phyloP scores from a whole-genome alignment of 2,329 filamentous ascomycete species.

The Ophiosphaerella narmari region DNA sequence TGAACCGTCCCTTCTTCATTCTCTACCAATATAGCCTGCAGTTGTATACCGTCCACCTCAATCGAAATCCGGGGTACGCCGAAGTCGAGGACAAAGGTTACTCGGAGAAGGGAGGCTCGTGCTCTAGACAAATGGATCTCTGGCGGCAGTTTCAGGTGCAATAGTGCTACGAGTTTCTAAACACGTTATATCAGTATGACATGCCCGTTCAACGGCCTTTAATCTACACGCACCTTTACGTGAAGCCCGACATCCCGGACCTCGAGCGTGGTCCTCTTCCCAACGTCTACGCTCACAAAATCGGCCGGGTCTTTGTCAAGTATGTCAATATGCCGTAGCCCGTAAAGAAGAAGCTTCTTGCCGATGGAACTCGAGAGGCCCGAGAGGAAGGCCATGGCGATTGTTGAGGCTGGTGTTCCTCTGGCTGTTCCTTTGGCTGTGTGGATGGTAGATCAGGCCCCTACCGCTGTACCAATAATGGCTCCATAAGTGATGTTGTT shows the following conservation, averaged over 20 bases:
- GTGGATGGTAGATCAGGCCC: conserved; percentile 30
- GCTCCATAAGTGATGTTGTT: conserved; percentile 33
- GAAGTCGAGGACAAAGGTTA: conserved; percentile 87
- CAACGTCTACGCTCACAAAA: conserved; percentile 82
- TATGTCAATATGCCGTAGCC: conserved; percentile 79
- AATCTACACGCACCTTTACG: conserved; percentile 64
- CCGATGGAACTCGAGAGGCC: conserved; percentile 78
- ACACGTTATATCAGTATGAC: conserved; percentile 9
- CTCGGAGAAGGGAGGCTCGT: conserved; percentile 72
- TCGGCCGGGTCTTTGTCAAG: conserved; percentile 87
- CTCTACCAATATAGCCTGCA: conserved; percentile 55
- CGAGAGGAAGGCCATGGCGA: conserved; percentile 65
- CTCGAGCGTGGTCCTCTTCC: conserved; percentile 80
- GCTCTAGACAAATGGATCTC: conserved; percentile 74
- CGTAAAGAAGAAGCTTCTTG: conserved; percentile 87
- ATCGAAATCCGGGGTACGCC: conserved; percentile 82
- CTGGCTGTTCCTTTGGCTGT: conserved; percentile 16
- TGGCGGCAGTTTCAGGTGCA: conserved; percentile 69
- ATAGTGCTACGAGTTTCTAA: conserved; percentile 78
- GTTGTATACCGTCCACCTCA: conserved; percentile 79
- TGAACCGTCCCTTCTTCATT: conserved; percentile 9
- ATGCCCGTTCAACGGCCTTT: not conserved
- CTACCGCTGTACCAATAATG: conserved; percentile 30
- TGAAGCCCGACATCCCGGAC: conserved; percentile 84
- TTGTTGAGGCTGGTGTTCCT: conserved; percentile 14